A percentile compares a stretch with the other conserved stretches of the same genome.
Conservation (phyloP, 352 stramenopile species). For the Pythium aquatile region DNA sequence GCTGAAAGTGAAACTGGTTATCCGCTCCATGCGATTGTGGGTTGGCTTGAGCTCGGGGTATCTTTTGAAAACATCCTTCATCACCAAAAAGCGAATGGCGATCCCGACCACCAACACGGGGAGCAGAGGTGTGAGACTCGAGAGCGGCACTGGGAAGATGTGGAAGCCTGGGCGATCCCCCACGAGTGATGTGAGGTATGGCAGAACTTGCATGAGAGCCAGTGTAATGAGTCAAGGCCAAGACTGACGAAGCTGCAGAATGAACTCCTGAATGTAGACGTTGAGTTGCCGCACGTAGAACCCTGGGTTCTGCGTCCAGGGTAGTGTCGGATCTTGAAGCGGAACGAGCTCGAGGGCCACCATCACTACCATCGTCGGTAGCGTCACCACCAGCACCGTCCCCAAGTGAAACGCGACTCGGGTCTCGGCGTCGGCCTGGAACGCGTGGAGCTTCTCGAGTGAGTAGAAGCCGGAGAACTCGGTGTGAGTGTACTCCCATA, state of each 20-base stretch:
- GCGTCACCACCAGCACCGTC: background rate
- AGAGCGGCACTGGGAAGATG: constrained; percentile 39
- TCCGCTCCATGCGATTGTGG: background rate
- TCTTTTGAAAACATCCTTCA: background rate
- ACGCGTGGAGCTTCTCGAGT: constrained; percentile 10
- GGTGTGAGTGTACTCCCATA: constrained; percentile 7
- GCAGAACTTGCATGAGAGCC: constrained; percentile 11
- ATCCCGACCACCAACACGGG: constrained; percentile 22
- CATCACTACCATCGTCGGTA: background rate
- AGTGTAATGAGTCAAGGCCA: constrained; percentile 4
- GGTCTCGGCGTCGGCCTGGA: background rate
- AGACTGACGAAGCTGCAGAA: constrained; percentile 26
- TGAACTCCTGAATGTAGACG: constrained; percentile 26
- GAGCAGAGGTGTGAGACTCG: constrained; percentile 1
- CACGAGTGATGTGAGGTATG: constrained; percentile 26
- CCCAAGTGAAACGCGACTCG: background rate
- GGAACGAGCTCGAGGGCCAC: constrained; percentile 1
- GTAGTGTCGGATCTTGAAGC: constrained; percentile 6
- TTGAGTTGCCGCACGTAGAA: constrained; percentile 33
- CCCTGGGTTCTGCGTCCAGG: constrained; percentile 3
- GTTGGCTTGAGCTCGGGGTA: constrained; percentile 13
- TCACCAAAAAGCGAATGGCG: constrained; percentile 13
- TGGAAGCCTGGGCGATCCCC: constrained; percentile 11
- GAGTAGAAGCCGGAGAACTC: constrained; percentile 15
- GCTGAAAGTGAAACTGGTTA: constrained; percentile 2